Conservation (phyloP, 495 filamentous ascomycete species). For the Hypoxylon subgilvum region DNA sequence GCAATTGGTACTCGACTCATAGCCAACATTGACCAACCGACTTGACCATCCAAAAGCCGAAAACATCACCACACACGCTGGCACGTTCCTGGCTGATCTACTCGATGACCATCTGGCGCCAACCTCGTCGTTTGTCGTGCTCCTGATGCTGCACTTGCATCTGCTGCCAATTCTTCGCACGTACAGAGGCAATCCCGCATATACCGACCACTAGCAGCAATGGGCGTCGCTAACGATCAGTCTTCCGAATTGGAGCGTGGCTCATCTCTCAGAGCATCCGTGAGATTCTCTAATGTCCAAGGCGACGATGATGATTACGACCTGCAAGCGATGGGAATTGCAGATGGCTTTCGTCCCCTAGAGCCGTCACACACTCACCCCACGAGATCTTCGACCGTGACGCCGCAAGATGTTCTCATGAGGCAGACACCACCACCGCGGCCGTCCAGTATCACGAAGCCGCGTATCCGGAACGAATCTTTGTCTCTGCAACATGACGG, state of each 20-base stretch:
- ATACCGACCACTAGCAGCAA: conserved; percentile 24
- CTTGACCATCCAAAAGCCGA: neutral
- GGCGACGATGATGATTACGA: conserved; percentile 48
- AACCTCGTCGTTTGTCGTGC: conserved; percentile 35
- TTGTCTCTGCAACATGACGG: conserved; percentile 53
- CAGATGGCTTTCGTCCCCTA: conserved; percentile 53
- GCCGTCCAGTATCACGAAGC: conserved; percentile 57
- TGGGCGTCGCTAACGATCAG: conserved; percentile 47
- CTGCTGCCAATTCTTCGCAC: conserved; percentile 21
- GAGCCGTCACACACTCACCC: conserved; percentile 41
- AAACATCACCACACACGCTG: conserved; percentile 10
- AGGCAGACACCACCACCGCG: conserved; percentile 41
- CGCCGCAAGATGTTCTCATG: conserved; percentile 18
- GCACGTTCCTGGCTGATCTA: neutral
- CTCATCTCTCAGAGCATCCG: conserved; percentile 45
- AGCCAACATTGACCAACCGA: conserved; percentile 11
- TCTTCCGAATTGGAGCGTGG: conserved; percentile 44
- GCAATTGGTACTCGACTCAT: conserved; percentile 27
- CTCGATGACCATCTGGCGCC: conserved; percentile 36
- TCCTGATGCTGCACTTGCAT: conserved; percentile 44
- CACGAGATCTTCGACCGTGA: conserved; percentile 31
- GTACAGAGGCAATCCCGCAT: conserved; percentile 9
- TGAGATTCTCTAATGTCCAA: conserved; percentile 35
- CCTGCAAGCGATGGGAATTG: conserved; percentile 48
- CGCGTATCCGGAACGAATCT: conserved; percentile 46